Base-by-base conservation (phyloP, 106 monocot genomes). In the Amphibolis antarctica region DNA sequence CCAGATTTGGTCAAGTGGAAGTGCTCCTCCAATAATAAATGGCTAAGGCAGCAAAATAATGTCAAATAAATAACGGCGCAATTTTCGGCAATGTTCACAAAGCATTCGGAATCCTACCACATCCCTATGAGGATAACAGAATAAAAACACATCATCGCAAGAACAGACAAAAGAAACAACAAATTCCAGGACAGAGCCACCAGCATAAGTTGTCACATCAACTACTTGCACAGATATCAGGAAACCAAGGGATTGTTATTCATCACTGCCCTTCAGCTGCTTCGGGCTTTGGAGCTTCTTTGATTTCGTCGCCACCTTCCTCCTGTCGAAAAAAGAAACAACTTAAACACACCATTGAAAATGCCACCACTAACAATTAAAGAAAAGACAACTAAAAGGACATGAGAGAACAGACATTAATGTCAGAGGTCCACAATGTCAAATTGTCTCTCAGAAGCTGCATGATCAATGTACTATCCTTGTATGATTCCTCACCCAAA, bases 401-500 rank as follows among this genome's bases (percentile, higher is more conserved):
- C 15, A n/a, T 58, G 10, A 50, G 12, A 42, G 44, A 24, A 57
- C 22, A 21, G n/a, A 84, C 80, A 55, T 73, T 77, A 27, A 77
- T 63, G 49, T 84, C 84, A 27, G 84, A 83, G 63, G 83, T 80
- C 83, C 83, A 83, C 13, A 83, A 43, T 5, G 71, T 77, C 31
- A 77, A 59, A 30, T 77, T 77, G 66, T 77, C 77, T 14, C 77
- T 65, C 21, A 83, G 80, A 51, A 83, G 71, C 30, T 71, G 71
- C 71, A 71, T 71, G 21, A 71, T 62, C 18, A 71, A 59, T 10
- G 71, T 71, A 69, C 83, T 83, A 52, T 83, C 83, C 76, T 83
- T 83, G 80, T 83, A 83, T 12, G 83, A 83, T 30, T 83, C 83
- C 72, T 83, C 83, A 12, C 80, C 76, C 53, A 83, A 66, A 10